A percentile compares a stretch with the other conserved stretches of the same genome.
Evolutionary conservation across 2,329 filamentous ascomycete genomes (phyloP).

Genomic region (Orbilia oligospora): DNA sequence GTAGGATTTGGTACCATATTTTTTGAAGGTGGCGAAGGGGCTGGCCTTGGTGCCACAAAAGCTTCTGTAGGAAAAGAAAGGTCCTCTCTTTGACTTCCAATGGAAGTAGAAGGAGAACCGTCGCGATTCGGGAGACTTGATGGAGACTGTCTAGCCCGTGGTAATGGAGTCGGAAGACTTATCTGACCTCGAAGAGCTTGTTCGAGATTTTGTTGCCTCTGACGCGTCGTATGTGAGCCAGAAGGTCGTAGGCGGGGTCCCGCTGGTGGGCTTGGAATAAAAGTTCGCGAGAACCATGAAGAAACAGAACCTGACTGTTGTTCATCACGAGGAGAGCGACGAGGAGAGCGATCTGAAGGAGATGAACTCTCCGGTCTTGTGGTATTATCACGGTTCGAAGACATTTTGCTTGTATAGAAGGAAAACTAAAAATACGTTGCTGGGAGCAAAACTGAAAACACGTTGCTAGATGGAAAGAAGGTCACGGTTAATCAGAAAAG

Average conservation of each 20-base stretch:
- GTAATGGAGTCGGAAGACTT: background rate
- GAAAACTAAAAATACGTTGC: no score
- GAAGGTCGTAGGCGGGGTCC: background rate
- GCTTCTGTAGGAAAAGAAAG: background rate
- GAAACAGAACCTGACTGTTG: background rate
- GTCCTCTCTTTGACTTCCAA: background rate
- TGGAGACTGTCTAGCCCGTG: background rate
- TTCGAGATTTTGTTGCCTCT: background rate
- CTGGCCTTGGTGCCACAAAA: background rate
- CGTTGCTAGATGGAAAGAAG: background rate
- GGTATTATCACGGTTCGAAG: background rate
- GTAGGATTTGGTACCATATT: background rate
- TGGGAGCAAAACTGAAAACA: no score
- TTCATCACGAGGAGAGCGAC: background rate
- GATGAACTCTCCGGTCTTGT: background rate
- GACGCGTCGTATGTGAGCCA: background rate
- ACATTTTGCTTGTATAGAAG: background rate
- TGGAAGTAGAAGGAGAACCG: background rate
- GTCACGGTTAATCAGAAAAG: background rate
- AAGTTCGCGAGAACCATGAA: conserved; percentile 17
- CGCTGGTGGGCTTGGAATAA: background rate
- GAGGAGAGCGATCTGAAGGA: background rate
- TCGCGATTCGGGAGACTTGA: background rate
- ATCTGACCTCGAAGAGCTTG: background rate
- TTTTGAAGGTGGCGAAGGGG: background rate